Evolutionary conservation across 306 rosid species (phyloP), one percentile per base, ranked within the genome.

Genomic region (Calophaca sinica): DNA sequence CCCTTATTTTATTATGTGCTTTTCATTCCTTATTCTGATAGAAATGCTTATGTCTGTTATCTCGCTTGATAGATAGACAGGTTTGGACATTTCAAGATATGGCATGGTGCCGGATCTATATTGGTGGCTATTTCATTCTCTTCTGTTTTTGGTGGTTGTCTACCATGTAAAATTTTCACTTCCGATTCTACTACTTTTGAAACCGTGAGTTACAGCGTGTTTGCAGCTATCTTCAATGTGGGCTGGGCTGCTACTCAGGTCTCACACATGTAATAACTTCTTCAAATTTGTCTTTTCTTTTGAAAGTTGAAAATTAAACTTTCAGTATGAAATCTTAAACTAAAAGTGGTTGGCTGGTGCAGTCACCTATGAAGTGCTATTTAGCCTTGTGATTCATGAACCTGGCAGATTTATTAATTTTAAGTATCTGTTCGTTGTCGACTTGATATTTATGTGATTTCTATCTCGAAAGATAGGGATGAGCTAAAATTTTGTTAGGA

Each of bases 181-280:
- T 58, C 90, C 66, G 75, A 80, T 78, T 89, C 97, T 65, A 28
- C 80, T 42, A 63, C 79, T 33, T 78, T 89, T 68, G 81, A 69
- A 90, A 94, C 96, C 72, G 82, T 88, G 80, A 92, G 94, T 79
- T 94, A 94, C 84, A 91, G 97, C 68, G 33, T 84, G 38, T 91
- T 94, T 85, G 98, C 98, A 5, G 96, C 97, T 62, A 90, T 94
- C 79, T 94, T 91, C 80, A 94, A 94, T 61, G 63, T 94, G 12
- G 98, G 98, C 55, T 94, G 98, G 98, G 98, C 97, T 80, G 97
- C 97, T 61, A 87, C 96, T 73, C 97, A 94, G 86, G 98, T 94
- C 77, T 88, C 97, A 4, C 98, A 94, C 89, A 91, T 94, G 98
- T 94, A 87, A 84, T 88, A 50, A 74, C 82, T 74, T 83, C 28